A percentile compares a stretch with the other conserved stretches of the same genome.
phyloP scores from a whole-genome alignment of 2,329 filamentous ascomycete species.

The Alternaria triticimaculans region DNA sequence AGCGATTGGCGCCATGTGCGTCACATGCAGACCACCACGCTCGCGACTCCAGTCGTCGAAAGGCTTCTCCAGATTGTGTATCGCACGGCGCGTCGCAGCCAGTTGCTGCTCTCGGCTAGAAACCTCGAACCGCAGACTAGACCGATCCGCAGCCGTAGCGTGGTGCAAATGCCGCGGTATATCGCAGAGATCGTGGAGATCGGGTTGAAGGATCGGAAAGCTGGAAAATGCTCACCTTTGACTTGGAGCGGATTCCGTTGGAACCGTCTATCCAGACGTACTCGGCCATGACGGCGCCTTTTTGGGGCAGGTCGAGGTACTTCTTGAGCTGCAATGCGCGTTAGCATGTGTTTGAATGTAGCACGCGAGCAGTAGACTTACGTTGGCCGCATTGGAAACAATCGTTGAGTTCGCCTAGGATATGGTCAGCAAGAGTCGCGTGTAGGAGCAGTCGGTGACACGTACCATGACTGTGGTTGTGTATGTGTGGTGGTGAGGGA shows the following conservation, averaged over 20 bases:
- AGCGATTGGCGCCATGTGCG: constrained; percentile 28
- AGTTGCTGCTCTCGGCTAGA: constrained; percentile 6
- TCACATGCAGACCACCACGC: constrained; percentile 24
- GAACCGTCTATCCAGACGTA: constrained; percentile 94
- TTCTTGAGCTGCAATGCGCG: constrained; percentile 74
- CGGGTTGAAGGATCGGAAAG: background rate
- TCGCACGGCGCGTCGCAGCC: constrained; percentile 1
- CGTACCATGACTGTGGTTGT: constrained; percentile 45
- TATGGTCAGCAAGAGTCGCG: constrained; percentile 4
- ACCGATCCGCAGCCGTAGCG: background rate
- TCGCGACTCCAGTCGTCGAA: constrained; percentile 10
- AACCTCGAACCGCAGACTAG: constrained; percentile 6
- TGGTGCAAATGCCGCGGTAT: constrained; percentile 17
- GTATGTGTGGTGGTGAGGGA: constrained; percentile 12
- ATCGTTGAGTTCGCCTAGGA: constrained; percentile 49
- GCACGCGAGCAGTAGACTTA: constrained; percentile 44
- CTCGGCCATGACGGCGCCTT: constrained; percentile 87
- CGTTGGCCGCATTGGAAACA: constrained; percentile 57
- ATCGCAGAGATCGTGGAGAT: background rate
- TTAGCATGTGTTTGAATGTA: constrained; percentile 23
- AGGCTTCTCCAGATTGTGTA: constrained; percentile 14
- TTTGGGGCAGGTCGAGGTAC: constrained; percentile 90
- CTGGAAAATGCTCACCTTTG: constrained; percentile 72
- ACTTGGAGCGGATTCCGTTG: constrained; percentile 90
- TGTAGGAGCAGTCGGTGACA: constrained; percentile 1